These are phyloP conservation scores for Talaromyces pinophilus DNA, from an alignment of 2,329 filamentous ascomycete genomes.

Conservation along the genomic window DNA sequence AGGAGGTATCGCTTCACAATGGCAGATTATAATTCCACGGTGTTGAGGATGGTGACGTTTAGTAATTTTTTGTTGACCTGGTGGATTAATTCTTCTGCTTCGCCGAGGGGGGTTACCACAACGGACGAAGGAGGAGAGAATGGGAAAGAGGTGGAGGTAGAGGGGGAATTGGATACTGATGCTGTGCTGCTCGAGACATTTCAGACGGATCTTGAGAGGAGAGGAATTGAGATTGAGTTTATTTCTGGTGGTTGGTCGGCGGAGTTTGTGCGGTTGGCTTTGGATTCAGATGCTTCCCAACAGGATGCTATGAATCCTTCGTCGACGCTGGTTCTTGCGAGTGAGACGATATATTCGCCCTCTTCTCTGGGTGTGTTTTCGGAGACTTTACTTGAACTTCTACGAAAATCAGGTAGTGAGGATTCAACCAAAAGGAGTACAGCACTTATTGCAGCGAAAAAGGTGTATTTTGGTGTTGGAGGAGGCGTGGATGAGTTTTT, in stretches of 20 bases:
- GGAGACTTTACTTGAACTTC: slow-evolving; percentile 53
- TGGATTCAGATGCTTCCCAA: slow-evolving; percentile 12
- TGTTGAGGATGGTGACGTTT: slow-evolving; percentile 61
- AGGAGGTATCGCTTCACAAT: slow-evolving; percentile 55
- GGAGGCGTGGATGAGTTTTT: slow-evolving; percentile 64
- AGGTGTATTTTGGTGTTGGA: slow-evolving; percentile 67
- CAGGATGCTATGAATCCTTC: not conserved
- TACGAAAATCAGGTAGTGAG: slow-evolving; percentile 42
- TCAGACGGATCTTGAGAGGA: slow-evolving; percentile 41
- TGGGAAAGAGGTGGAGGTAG: slow-evolving; percentile 9
- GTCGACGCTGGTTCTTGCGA: slow-evolving; percentile 55
- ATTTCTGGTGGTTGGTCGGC: slow-evolving; percentile 63
- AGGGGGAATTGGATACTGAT: slow-evolving; percentile 52
- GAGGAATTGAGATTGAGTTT: slow-evolving; percentile 54
- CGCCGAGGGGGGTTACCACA: slow-evolving; percentile 17
- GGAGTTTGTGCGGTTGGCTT: slow-evolving; percentile 47
- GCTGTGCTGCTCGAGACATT: slow-evolving; percentile 51
- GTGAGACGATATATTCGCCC: slow-evolving; percentile 66
- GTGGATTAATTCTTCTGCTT: slow-evolving; percentile 32
- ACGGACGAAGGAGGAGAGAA: not conserved
- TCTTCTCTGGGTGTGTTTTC: slow-evolving; percentile 57
- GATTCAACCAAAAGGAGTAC: slow-evolving; percentile 34
- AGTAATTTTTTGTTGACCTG: slow-evolving; percentile 63
- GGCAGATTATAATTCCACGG: slow-evolving; percentile 63
- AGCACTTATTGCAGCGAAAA: slow-evolving; percentile 63